Conservation (phyloP, 306 rosid species). For the Quercus aquifolioides region DNA sequence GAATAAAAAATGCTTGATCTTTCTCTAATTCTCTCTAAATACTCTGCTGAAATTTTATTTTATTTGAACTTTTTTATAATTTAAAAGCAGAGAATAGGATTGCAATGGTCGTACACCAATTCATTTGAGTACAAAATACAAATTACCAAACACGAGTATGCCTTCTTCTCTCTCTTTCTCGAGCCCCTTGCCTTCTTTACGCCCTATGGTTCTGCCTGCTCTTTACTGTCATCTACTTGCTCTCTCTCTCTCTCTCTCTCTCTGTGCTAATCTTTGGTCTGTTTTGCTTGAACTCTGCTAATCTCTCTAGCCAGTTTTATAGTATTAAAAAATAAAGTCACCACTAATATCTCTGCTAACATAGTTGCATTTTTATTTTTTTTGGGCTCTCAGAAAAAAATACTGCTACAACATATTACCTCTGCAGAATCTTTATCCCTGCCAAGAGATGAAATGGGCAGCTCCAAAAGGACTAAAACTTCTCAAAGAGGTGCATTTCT, state of each 20-base stretch:
- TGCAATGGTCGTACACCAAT: conserved; percentile 27
- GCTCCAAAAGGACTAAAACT: conserved; percentile 13
- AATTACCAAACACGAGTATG: conserved; percentile 37
- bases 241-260: conserved; percentile 23
- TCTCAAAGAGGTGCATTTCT: conserved; percentile 20
- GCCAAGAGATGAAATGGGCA: conserved; percentile 22
- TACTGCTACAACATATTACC: neutral
- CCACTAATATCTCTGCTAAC: neutral
- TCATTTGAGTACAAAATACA: conserved; percentile 34
- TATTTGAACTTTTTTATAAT: too few relatives aligned
- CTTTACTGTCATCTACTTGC: conserved; percentile 6
- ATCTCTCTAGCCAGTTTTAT: neutral
- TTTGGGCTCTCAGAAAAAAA: neutral
- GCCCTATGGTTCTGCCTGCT: conserved; percentile 24
- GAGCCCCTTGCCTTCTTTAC: conserved; percentile 81
- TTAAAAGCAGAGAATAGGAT: conserved; percentile 8
- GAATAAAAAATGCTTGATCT: too few relatives aligned
- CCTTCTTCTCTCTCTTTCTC: conserved; percentile 69
- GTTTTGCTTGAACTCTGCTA: neutral
- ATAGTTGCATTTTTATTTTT: neutral
- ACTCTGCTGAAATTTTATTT: too few relatives aligned
- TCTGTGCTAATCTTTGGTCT: neutral
- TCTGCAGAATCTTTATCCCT: conserved; percentile 1
- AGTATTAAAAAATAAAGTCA: neutral
- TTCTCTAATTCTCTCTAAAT: too few relatives aligned